Conservation (phyloP, 768 basidiomycete genomes). For the Macrolepiota dolichaula region DNA sequence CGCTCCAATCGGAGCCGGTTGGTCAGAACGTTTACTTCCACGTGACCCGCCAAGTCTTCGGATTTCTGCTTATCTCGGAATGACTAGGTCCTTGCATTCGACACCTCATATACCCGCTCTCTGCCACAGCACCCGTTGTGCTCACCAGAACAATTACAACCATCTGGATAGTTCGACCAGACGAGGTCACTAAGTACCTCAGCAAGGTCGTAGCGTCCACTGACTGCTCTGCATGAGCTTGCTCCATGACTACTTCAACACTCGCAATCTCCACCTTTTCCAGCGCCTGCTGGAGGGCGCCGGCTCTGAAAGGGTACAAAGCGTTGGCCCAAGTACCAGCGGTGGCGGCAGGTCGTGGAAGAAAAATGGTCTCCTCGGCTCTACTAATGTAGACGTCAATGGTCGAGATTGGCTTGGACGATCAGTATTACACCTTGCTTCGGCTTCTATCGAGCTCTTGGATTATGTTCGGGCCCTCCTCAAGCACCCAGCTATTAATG, state of each 20-base stretch:
- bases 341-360: constrained; percentile 61
- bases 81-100: background rate
- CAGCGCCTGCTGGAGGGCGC: constrained; percentile 64
- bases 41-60: background rate
- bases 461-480: constrained; percentile 80
- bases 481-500: constrained; percentile 68
- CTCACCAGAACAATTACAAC: background rate
- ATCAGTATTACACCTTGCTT: constrained; percentile 82
- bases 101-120: background rate
- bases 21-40: background rate
- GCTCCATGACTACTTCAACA: constrained; percentile 74
- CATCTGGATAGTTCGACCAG: background rate
- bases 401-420: constrained; percentile 68
- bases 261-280: constrained; percentile 72
- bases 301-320: constrained; percentile 33
- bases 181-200: background rate
- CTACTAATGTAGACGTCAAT: constrained; percentile 57
- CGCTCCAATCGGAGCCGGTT: background rate
- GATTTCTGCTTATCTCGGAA: background rate
- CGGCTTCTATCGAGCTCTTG: constrained; percentile 59
- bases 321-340: constrained; percentile 37
- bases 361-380: constrained; percentile 36
- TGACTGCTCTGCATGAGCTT: constrained; percentile 62
- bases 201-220: background rate
- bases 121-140: background rate